Percentiles rank a stretch among this genome's conserved stretches.
These are phyloP conservation scores for Tulasnella sp. DNA, from an alignment of 768 basidiomycete species.

Conservation along the genomic window DNA sequence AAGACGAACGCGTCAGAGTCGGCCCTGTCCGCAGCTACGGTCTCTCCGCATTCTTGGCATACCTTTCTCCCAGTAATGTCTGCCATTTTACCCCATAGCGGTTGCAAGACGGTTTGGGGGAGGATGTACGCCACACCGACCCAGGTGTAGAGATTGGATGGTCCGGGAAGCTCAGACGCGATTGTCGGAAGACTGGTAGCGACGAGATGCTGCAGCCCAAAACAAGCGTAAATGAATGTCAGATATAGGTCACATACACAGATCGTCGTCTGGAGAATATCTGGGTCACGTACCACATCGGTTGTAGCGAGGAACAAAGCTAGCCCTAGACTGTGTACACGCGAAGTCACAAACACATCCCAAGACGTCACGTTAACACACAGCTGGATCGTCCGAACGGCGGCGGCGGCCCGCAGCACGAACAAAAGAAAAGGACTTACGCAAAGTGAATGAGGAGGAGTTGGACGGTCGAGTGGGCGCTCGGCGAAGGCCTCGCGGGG, in stretches of 20 bases:
- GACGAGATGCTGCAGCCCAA: slow-evolving; percentile 40
- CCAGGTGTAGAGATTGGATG: slow-evolving; percentile 76
- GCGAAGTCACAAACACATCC: slow-evolving; percentile 18
- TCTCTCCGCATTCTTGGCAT: background rate
- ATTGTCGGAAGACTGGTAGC: slow-evolving; percentile 84
- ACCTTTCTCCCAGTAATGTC: slow-evolving; percentile 80
- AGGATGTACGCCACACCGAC: slow-evolving; percentile 81
- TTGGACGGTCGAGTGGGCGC: slow-evolving; percentile 6
- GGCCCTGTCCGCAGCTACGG: too few species aligned
- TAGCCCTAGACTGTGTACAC: slow-evolving; percentile 59
- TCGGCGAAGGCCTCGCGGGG: background rate
- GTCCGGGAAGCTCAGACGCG: slow-evolving; percentile 60
- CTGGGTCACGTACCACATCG: slow-evolving; percentile 57
- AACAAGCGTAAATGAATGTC: slow-evolving; percentile 45
- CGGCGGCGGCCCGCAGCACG: background rate
- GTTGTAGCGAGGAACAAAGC: slow-evolving; percentile 83
- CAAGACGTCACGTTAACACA: slow-evolving; percentile 1
- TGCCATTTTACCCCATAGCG: slow-evolving; percentile 74
- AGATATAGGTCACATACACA: slow-evolving; percentile 14
- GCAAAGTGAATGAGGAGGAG: slow-evolving; percentile 27
- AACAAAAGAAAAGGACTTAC: slow-evolving; percentile 14
- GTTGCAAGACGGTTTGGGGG: slow-evolving; percentile 81
- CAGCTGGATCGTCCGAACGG: background rate
- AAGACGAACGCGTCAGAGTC: slow-evolving; percentile 7
- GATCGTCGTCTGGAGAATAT: slow-evolving; percentile 11